Evolutionary conservation across 768 basidiomycete genomes (phyloP).

Genomic region (Mycena alexandri): DNA sequence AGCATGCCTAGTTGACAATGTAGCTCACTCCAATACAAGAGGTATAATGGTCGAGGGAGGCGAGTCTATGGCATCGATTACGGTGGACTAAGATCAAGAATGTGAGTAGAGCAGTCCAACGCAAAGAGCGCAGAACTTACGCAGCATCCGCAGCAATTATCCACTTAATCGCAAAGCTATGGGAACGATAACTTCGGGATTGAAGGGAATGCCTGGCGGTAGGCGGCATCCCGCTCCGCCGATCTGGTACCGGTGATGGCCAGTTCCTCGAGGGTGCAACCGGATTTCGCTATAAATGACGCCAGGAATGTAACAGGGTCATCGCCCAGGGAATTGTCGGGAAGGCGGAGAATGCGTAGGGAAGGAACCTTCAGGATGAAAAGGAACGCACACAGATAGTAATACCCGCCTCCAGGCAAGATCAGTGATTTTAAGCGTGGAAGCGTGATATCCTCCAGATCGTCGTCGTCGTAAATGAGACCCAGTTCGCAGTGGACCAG

Average conservation of each 20-base stretch:
- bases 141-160: no score
- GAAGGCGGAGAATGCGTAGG: neutral
- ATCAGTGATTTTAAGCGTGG: neutral
- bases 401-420: neutral
- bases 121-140: no score
- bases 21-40: no score
- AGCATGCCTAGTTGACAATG: no score
- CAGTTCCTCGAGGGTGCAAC: neutral
- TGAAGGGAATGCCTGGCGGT: neutral
- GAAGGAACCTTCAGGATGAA: neutral
- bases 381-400: neutral
- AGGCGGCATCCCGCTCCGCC: neutral
- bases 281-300: conserved; percentile 2
- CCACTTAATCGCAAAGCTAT: no score
- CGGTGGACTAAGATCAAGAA: neutral
- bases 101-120: no score
- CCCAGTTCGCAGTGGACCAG: neutral
- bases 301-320: neutral
- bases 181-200: neutral
- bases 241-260: neutral
- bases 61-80: no score
- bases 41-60: no score
- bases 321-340: neutral
- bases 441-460: neutral
- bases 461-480: neutral